Evolutionary conservation across 2,329 filamentous ascomycete genomes (phyloP), one percentile per base, ranked within the genome.

Genomic region (Penicillium crustosum): DNA sequence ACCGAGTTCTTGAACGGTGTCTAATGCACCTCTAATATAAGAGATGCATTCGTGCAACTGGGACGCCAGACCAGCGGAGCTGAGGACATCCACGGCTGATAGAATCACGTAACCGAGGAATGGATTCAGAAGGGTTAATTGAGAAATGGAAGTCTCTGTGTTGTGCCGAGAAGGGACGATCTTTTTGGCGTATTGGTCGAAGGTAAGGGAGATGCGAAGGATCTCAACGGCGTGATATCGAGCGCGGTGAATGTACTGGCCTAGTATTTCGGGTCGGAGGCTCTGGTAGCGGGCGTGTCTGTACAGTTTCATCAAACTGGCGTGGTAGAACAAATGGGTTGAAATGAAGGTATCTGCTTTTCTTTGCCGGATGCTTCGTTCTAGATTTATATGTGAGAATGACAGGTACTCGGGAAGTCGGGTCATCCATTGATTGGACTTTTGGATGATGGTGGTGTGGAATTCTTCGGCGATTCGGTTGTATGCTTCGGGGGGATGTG

Each of bases 281-380:
- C 72, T 73, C 12, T 73, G 70, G 58, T 77, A 73, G 10, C 79
- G 77, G 13, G 81, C 80, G 65, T 88, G 83, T 39, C 89, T 82
- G 64, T 88, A 87, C 31, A 90, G 77, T 62, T 86, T 86, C 73
- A 89, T 82, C 65, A 85, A 73, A 0, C 85, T 81, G 47, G 84
- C 81, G 68, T 88, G 82, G 69, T 88, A 88, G n/a, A 89, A 75
- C 29, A 88, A 76, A 70, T 90, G 87, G 71, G 89, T 82, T 1
- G 82, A 83, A 54, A 89, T 74, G 67, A 87, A 87, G 0, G 81
- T 80, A 6, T 85, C 85, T 2, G 82, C 77, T 62, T 82, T 83
- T 27, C 82, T 81, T 31, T 77, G 74, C 15, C 79, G 73, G 7
- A 84, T 79, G 42, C 82, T 83, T 31, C 78, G 76, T 44, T 85